Conservation (phyloP, 2,329 filamentous ascomycete genomes). For the Stemphylium vesicarium region DNA sequence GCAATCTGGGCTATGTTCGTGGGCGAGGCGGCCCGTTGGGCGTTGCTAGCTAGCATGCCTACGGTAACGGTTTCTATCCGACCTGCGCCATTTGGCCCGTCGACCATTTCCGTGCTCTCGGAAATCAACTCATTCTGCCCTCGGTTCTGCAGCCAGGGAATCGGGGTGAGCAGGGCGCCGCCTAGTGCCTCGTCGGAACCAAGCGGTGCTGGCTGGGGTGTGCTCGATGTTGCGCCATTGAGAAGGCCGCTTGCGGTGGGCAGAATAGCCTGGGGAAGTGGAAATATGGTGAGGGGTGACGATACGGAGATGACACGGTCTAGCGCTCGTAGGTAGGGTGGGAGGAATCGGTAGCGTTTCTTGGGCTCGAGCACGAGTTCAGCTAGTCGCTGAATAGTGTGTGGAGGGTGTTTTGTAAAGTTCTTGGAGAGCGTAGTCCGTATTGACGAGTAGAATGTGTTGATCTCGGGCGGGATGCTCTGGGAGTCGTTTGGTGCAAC, state of each 20-base stretch:
- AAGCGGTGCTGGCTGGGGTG: slow-evolving; percentile 52
- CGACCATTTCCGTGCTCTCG: slow-evolving; percentile 79
- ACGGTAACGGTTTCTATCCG: slow-evolving; percentile 82
- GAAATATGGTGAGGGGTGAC: slow-evolving; percentile 79
- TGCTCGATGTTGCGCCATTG: slow-evolving; percentile 66
- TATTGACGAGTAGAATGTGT: slow-evolving; percentile 45
- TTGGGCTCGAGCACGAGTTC: slow-evolving; percentile 82
- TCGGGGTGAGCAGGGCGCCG: slow-evolving; percentile 89
- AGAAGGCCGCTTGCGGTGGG: slow-evolving; percentile 56
- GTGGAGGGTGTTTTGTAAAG: slow-evolving; percentile 79
- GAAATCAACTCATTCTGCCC: slow-evolving; percentile 68
- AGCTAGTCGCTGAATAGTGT: slow-evolving; percentile 89
- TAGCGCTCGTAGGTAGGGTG: slow-evolving; percentile 86
- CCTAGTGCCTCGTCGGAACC: slow-evolving; percentile 89
- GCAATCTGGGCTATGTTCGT: slow-evolving; percentile 35
- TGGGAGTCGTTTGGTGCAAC: slow-evolving; percentile 40
- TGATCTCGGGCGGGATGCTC: slow-evolving; percentile 38
- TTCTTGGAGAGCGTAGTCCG: slow-evolving; percentile 63
- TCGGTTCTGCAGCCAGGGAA: slow-evolving; percentile 75
- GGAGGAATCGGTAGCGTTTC: slow-evolving; percentile 79
- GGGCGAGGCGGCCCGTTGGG: slow-evolving; percentile 19
- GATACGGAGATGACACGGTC: slow-evolving; percentile 91
- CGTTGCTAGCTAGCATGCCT: slow-evolving; percentile 56
- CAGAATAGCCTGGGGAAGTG: slow-evolving; percentile 71
- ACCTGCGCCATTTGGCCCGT: slow-evolving; percentile 79